Evolutionary conservation across 805 yeast genomes (phyloP), one percentile per base, ranked within the genome.

Genomic region (Suhomyces pyralidae): DNA sequence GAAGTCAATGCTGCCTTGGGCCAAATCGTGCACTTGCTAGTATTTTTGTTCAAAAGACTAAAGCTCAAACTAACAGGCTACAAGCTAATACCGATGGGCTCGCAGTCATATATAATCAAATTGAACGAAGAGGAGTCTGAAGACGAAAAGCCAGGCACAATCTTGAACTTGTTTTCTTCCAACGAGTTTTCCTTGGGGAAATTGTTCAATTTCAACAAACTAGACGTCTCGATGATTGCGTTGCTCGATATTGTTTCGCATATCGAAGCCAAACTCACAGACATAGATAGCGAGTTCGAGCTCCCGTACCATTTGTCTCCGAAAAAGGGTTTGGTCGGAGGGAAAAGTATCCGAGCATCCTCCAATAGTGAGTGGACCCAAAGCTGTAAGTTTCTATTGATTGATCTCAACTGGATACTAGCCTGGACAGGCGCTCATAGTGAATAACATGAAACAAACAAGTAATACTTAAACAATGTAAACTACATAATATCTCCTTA

Each of bases 1-100:
- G 98, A 92, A 61, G 85, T 90, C 43, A 92, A 91, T 64, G 94
- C 96, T 1, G 97, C 96, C 0, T 70, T 92, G 60, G 98, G 98
- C 0, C 97, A 92, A 58, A 71, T 92, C 2, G 80, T 89, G 2
- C 69, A 90, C 10, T 68, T 93, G 17, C 64, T 92, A 28, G 78
- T 85, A 0, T 88, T 93, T 1, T 77, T 91, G 2, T 68, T 81
- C 1, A 72, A 81, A 10, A 75, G 85, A 44, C 73, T 90, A 28
- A 75, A 81, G 7, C 66, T 90, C 24, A 76, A 76, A 30, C 64
- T 89, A 7, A 70, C 73, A 0, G 81, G 82, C 3, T 92, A 88
- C 66, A 80, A 80, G 54, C 67, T 92, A 15, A 79, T 83, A 20
- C 97, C 97, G 0, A 74, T 89, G 81, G 97, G 97, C 0, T 87